These are phyloP conservation scores for Dichotomocladium elegans DNA, from an alignment of 371 early-diverging fungal species.

Conservation along the genomic window DNA sequence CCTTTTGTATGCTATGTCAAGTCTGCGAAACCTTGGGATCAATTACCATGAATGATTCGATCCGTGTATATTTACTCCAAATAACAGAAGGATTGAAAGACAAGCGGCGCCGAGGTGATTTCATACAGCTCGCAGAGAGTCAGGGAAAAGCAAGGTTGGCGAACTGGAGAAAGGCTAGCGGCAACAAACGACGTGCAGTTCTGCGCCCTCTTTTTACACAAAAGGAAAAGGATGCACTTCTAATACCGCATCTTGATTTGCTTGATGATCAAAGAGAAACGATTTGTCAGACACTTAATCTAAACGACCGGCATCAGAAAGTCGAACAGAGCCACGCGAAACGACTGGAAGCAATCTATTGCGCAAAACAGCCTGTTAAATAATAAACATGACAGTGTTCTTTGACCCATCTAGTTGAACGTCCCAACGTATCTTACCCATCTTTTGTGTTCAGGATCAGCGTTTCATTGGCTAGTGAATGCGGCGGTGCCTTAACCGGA, in stretches of 20 bases:
- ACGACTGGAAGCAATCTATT: conserved; percentile 6
- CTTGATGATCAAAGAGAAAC: background rate
- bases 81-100: conserved; percentile 13
- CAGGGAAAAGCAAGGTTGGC: conserved; percentile 4
- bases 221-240: background rate
- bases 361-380: background rate
- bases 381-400: no score
- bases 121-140: background rate
- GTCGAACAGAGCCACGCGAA: background rate
- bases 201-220: conserved; percentile 6
- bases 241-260: background rate
- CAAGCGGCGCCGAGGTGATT: background rate
- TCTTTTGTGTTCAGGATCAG: no score
- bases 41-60: conserved; percentile 4
- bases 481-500: no score
- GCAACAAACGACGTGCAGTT: conserved; percentile 1
- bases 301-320: background rate
- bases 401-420: no score
- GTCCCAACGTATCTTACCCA: no score
- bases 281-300: conserved; percentile 3
- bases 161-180: conserved; percentile 10
- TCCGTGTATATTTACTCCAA: conserved; percentile 15
- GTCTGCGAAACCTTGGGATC: no score
- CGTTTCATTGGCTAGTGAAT: no score
- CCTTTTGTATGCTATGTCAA: conserved; percentile 11